Evolutionary conservation across 139 green algal genomes (phyloP).

Genomic region (Pseudopediastrum boryanum): DNA sequence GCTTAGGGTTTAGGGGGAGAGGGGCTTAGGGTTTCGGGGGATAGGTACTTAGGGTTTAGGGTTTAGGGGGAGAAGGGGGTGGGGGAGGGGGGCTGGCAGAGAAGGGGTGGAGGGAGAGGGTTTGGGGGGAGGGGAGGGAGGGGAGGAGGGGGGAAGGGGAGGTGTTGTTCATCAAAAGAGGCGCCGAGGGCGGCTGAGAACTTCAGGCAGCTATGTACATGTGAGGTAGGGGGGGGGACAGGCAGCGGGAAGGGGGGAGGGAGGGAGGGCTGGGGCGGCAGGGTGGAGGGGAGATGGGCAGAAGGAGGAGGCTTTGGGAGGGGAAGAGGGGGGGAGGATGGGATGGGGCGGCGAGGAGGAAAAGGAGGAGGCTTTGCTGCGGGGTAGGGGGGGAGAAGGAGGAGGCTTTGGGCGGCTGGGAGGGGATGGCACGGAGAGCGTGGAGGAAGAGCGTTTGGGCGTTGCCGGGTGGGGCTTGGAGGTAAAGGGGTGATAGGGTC

Average conservation of each 20-base stretch:
- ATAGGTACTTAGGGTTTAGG: constrained; percentile 14
- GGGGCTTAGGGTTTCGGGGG: background rate
- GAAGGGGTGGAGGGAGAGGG: background rate
- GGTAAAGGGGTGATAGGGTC: too few species aligned
- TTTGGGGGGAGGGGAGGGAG: constrained; percentile 23
- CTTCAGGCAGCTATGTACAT: constrained; percentile 68
- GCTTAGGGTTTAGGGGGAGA: too few species aligned
- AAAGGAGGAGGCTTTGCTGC: too few species aligned
- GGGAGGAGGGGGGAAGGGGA: constrained; percentile 58
- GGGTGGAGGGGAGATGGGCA: constrained; percentile 8
- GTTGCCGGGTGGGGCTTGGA: too few species aligned
- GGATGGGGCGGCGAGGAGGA: too few species aligned
- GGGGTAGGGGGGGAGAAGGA: too few species aligned
- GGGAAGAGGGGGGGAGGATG: background rate
- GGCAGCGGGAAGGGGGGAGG: background rate
- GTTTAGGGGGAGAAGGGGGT: background rate
- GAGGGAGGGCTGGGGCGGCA: background rate
- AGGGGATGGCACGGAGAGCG: background rate
- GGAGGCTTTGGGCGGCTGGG: too few species aligned
- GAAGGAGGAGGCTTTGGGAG: background rate
- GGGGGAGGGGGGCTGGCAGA: background rate
- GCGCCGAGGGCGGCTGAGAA: constrained; percentile 64
- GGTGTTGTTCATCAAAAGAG: constrained; percentile 55
- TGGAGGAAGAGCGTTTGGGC: background rate
- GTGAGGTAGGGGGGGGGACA: background rate